phyloP scores from a whole-genome alignment of 116 monocot genomes.

The Trichopus zeylanicus region DNA sequence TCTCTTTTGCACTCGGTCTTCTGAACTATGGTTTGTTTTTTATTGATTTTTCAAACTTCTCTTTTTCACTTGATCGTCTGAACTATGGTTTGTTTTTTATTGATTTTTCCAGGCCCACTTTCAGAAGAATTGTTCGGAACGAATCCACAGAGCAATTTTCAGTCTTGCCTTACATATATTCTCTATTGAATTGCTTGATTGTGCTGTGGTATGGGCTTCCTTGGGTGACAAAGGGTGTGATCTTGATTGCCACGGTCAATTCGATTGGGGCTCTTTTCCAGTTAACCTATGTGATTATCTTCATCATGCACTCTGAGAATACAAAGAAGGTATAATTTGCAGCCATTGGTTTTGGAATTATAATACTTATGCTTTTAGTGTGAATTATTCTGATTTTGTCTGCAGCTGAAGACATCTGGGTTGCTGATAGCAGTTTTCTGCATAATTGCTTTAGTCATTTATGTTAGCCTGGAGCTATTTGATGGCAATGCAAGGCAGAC shows the following conservation, averaged over 20 bases:
- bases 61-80: background rate
- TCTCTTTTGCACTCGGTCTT: background rate
- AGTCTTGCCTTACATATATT: conserved; percentile 76
- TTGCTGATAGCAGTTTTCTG: conserved; percentile 38
- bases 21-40: background rate
- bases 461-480: conserved; percentile 46
- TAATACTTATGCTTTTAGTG: background rate
- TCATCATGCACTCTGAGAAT: conserved; percentile 49
- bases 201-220: conserved; percentile 86
- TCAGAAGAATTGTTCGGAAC: conserved; percentile 65
- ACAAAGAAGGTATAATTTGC: conserved; percentile 29
- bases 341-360: background rate
- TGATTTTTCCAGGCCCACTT: conserved; percentile 70
- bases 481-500: conserved; percentile 41
- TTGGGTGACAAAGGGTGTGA: conserved; percentile 50
- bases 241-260: conserved; percentile 78
- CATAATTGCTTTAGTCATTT: conserved; percentile 45
- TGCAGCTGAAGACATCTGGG: conserved; percentile 69
- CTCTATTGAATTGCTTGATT: conserved; percentile 81
- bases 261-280: conserved; percentile 76
- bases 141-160: conserved; percentile 86
- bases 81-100: background rate
- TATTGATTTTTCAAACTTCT: background rate
- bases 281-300: conserved; percentile 49
- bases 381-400: background rate